Percentiles rank a stretch among this genome's conserved stretches.
These are phyloP conservation scores for Nidularia pulvinata DNA, from an alignment of 768 basidiomycete species.

Conservation along the genomic window DNA sequence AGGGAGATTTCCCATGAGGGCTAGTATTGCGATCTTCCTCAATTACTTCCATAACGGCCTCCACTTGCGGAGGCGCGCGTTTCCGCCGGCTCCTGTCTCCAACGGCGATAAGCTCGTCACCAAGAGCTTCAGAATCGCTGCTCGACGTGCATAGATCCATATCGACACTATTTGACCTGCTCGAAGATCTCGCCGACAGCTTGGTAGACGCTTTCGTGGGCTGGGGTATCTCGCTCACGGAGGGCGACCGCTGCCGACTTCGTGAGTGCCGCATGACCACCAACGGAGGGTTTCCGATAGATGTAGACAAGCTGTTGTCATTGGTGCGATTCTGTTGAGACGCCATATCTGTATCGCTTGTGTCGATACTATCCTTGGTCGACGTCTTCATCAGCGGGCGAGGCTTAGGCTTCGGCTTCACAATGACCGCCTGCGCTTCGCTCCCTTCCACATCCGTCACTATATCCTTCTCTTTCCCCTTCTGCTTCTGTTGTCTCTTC, in stretches of 20 bases:
- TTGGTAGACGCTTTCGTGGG: not conserved
- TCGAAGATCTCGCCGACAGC: not conserved
- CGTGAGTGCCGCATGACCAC: conserved; percentile 12
- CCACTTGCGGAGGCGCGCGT: not conserved
- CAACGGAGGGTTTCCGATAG: not conserved
- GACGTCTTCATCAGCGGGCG: no score
- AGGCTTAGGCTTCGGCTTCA: conserved; percentile 3
- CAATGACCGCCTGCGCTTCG: not conserved
- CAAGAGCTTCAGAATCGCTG: not conserved
- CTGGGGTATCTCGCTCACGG: conserved; percentile 8
- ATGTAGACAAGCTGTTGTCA: no score
- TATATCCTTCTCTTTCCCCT: not conserved
- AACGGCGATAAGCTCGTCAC: not conserved
- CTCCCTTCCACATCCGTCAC: not conserved
- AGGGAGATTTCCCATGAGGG: not conserved
- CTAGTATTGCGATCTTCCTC: not conserved
- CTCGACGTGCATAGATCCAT: conserved; percentile 3
- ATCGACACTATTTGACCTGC: not conserved
- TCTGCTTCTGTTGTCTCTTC: not conserved
- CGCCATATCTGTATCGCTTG: no score
- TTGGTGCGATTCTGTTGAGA: no score
- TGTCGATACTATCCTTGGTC: no score
- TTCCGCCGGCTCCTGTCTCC: not conserved
- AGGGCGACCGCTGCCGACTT: conserved; percentile 11
- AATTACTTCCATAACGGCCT: not conserved